These are phyloP conservation scores for Debaryomyces nepalensis DNA, from an alignment of 1,139 yeast species.

Conservation along the genomic window DNA sequence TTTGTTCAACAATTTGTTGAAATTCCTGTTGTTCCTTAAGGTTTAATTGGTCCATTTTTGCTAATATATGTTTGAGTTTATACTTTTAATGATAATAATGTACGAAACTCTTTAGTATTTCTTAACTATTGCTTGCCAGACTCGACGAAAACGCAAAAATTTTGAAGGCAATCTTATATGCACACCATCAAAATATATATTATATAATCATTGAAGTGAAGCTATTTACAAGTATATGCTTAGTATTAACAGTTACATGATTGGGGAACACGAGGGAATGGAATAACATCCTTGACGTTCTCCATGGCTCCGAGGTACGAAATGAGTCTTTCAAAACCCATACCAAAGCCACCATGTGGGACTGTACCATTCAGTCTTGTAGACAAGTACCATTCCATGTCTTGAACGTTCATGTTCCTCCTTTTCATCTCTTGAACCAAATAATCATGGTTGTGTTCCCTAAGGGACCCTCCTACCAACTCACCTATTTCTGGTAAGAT, in stretches of 20 bases:
- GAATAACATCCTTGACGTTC: constrained; percentile 82
- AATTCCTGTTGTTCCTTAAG: constrained; percentile 95
- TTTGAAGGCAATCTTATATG: constrained; percentile 9
- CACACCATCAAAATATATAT: constrained; percentile 1
- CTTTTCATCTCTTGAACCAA: constrained; percentile 54
- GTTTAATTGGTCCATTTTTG: constrained; percentile 74
- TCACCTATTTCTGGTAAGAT: constrained; percentile 94
- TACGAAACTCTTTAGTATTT: constrained; percentile 1
- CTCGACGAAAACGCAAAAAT: constrained; percentile 13
- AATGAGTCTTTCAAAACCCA: constrained; percentile 88
- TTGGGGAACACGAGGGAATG: constrained; percentile 66
- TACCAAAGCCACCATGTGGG: constrained; percentile 97
- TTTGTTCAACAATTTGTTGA: constrained; percentile 92
- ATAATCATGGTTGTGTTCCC: constrained; percentile 67
- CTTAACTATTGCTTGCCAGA: constrained; percentile 5
- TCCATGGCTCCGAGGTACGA: constrained; percentile 74
- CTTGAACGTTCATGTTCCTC: constrained; percentile 58
- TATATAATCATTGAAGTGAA: constrained; percentile 9
- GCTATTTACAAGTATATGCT: constrained; percentile 1
- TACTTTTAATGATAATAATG: background rate
- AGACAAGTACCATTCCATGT: constrained; percentile 80
- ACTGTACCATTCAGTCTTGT: constrained; percentile 77
- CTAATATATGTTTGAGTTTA: constrained; percentile 15
- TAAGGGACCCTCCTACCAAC: constrained; percentile 90
- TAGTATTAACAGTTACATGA: constrained; percentile 36